Conservation (phyloP, 2,329 filamentous ascomycete genomes). For the Microcera coccophila region DNA sequence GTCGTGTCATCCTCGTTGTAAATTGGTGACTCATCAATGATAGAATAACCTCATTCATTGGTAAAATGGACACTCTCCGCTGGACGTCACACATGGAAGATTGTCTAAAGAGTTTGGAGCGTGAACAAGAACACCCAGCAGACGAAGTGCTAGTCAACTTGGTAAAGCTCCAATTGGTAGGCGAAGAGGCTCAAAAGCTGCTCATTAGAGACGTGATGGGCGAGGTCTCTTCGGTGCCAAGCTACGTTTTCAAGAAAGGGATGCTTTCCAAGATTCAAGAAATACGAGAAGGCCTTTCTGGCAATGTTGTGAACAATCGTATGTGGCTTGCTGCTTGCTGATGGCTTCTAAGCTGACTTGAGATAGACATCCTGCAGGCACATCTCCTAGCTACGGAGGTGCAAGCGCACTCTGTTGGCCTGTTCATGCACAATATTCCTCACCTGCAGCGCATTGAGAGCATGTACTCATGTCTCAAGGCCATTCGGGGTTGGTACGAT, state of each 20-base stretch:
- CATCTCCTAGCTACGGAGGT: constrained; percentile 31
- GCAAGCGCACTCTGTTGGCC: constrained; percentile 31
- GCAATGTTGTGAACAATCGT: constrained; percentile 26
- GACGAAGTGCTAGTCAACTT: constrained; percentile 45
- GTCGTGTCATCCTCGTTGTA: constrained; percentile 1
- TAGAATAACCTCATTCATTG: constrained; percentile 39
- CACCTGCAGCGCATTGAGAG: constrained; percentile 31
- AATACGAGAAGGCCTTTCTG: constrained; percentile 23
- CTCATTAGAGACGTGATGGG: constrained; percentile 29
- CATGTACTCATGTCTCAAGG: constrained; percentile 35
- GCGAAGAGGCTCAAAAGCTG: constrained; percentile 36
- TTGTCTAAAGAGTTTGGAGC: constrained; percentile 45
- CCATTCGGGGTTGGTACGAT: constrained; percentile 36
- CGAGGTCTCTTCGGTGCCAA: constrained; percentile 26
- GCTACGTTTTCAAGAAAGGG: constrained; percentile 32
- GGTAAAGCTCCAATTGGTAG: constrained; percentile 37
- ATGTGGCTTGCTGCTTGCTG: constrained; percentile 10
- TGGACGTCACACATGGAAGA: constrained; percentile 61
- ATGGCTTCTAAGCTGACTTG: background rate
- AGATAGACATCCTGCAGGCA: constrained; percentile 28
- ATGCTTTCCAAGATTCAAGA: constrained; percentile 28
- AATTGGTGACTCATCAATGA: constrained; percentile 5
- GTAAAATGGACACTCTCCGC: constrained; percentile 47
- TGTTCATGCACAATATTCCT: constrained; percentile 32
- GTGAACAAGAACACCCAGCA: constrained; percentile 42